These are phyloP conservation scores for Epichloe amarillans DNA, from an alignment of 2,329 filamentous ascomycete genomes.

Conservation along the genomic window DNA sequence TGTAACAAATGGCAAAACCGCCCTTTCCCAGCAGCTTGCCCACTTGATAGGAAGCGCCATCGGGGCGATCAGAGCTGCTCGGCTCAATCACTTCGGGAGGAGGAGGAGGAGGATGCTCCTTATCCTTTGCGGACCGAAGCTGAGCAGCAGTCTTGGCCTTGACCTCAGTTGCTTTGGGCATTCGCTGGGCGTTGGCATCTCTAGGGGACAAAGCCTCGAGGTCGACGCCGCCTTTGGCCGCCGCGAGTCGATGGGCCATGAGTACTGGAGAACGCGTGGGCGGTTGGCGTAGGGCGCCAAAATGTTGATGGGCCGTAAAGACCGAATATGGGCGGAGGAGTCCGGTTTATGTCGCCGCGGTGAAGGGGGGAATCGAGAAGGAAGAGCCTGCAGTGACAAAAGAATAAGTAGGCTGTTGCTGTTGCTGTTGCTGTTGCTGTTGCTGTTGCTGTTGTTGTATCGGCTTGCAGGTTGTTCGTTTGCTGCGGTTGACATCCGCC, in stretches of 20 bases:
- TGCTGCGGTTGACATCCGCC: background rate
- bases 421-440: background rate
- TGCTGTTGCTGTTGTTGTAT: background rate
- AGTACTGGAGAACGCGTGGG: slow-evolving; percentile 5
- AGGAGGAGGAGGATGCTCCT: slow-evolving; percentile 54
- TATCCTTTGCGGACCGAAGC: slow-evolving; percentile 45
- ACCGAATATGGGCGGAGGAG: background rate
- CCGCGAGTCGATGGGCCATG: slow-evolving; percentile 37
- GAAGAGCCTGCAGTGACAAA: background rate
- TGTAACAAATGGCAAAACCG: slow-evolving; percentile 72
- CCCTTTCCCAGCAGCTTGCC: slow-evolving; percentile 66
- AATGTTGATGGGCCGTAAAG: background rate
- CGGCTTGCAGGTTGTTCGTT: background rate
- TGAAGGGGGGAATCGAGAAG: background rate
- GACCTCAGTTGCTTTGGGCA: slow-evolving; percentile 33
- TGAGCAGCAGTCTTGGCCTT: slow-evolving; percentile 40
- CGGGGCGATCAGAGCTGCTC: slow-evolving; percentile 52
- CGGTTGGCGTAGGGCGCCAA: slow-evolving; percentile 1
- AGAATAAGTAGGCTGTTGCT: background rate
- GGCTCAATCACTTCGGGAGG: slow-evolving; percentile 46
- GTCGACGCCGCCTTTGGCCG: slow-evolving; percentile 35
- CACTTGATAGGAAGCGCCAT: slow-evolving; percentile 61
- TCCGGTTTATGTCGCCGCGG: background rate
- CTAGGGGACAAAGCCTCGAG: slow-evolving; percentile 52
- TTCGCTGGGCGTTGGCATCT: slow-evolving; percentile 48